Percentiles rank a stretch among this genome's conserved stretches.
Evolutionary conservation across 2,329 filamentous ascomycete genomes (phyloP).

Genomic region (Cladosporium sphaerospermum): DNA sequence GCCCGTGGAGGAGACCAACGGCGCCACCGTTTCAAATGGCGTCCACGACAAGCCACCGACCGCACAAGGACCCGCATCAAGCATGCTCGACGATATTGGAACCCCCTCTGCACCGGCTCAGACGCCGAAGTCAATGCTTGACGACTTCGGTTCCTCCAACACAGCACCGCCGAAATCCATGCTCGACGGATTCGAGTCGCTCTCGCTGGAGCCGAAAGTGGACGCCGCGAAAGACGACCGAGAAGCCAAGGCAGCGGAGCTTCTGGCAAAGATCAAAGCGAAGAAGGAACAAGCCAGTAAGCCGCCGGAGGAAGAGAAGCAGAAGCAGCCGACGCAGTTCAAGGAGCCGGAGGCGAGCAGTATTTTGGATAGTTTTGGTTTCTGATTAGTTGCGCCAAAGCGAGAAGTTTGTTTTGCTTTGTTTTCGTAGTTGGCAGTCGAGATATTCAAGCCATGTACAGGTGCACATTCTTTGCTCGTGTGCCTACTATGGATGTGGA

Average conservation of each 20-base stretch:
- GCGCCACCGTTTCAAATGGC: constrained; percentile 9
- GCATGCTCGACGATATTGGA: constrained; percentile 18
- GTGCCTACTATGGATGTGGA: no score
- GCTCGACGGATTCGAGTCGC: constrained; percentile 19
- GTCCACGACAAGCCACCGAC: background rate
- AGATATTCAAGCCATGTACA: no score
- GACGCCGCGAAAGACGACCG: constrained; percentile 21
- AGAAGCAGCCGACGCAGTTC: constrained; percentile 69
- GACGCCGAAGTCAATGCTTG: constrained; percentile 17
- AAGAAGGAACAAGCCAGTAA: constrained; percentile 27
- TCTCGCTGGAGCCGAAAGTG: constrained; percentile 1
- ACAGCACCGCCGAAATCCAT: constrained; percentile 13
- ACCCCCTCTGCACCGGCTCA: background rate
- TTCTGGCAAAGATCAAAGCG: constrained; percentile 38
- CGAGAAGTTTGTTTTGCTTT: no score
- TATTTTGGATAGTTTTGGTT: constrained; percentile 87
- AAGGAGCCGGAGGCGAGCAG: constrained; percentile 88
- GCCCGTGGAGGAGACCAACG: constrained; percentile 8
- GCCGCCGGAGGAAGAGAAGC: constrained; percentile 35
- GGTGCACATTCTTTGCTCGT: no score
- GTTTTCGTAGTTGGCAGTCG: no score
- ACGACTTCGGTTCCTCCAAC: constrained; percentile 16
- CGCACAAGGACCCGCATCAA: constrained; percentile 7
- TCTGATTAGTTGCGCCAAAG: constrained; percentile 46
- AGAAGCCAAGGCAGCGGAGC: constrained; percentile 26